Percentiles rank a stretch among this genome's conserved stretches.
Conservation (phyloP, 768 basidiomycete species). For the Macrolepiota fuliginosa region DNA sequence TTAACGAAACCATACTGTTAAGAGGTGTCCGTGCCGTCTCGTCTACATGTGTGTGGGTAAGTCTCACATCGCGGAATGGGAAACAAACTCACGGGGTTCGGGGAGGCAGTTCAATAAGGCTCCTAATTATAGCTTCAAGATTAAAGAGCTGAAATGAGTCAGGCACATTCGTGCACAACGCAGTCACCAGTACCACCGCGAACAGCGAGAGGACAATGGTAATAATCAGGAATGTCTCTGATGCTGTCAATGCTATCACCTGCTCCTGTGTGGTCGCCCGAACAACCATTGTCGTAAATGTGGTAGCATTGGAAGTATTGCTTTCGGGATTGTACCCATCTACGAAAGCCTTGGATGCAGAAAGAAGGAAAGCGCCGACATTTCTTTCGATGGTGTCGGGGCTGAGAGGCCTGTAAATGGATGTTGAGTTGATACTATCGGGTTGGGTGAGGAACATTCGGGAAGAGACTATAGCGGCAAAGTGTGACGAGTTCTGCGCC, state of each 20-base stretch:
- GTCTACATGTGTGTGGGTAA: too few relatives aligned
- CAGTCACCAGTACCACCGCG: not conserved
- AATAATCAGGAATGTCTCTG: not conserved
- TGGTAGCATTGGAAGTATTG: not conserved
- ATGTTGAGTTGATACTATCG: not conserved
- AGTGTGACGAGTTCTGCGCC: not conserved
- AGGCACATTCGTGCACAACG: not conserved
- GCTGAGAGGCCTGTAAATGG: not conserved
- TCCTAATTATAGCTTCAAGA: not conserved
- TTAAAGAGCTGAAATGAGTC: not conserved
- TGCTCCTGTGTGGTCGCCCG: not conserved
- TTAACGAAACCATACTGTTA: too few relatives aligned
- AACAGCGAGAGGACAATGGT: not conserved
- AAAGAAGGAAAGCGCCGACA: not conserved
- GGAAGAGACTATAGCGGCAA: not conserved
- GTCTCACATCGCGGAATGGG: too few relatives aligned
- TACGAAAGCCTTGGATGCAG: not conserved
- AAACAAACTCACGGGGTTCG: too few relatives aligned
- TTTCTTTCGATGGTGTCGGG: not conserved
- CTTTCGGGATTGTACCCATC: not conserved
- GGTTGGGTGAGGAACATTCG: not conserved
- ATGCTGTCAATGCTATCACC: not conserved
- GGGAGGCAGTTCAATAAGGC: too few relatives aligned
- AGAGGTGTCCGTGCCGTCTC: too few relatives aligned
- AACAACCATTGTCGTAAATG: not conserved